These are phyloP conservation scores for Solanum chiquidenum DNA, from an alignment of 257 asterid species.

Conservation along the genomic window DNA sequence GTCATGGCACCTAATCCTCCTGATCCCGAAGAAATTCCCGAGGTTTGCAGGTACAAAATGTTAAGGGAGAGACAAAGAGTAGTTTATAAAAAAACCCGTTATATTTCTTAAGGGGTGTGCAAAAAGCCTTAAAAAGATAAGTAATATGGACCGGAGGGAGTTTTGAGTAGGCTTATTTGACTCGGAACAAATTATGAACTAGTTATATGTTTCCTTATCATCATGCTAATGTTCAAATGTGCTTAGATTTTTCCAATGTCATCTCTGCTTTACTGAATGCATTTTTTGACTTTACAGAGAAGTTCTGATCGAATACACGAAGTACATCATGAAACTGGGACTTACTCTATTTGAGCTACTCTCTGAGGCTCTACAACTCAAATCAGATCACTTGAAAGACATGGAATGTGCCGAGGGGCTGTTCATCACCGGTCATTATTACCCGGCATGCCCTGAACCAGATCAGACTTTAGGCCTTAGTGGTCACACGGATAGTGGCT, in stretches of 20 bases:
- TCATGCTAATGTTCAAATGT: background rate
- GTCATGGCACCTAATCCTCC: conserved; percentile 26
- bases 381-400: conserved; percentile 16
- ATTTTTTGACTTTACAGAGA: conserved; percentile 3
- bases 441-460: conserved; percentile 36
- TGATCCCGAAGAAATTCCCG: conserved; percentile 22
- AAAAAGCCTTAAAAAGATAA: background rate
- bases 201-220: background rate
- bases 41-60: conserved; percentile 27
- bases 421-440: conserved; percentile 10
- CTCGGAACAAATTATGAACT: background rate
- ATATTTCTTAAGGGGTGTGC: background rate
- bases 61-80: background rate
- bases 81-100: too few species aligned
- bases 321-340: conserved; percentile 20
- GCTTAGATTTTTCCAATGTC: background rate
- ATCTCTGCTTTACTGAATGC: background rate
- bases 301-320: conserved; percentile 21
- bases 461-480: conserved; percentile 25
- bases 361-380: conserved; percentile 28
- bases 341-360: conserved; percentile 16
- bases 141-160: background rate
- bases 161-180: background rate
- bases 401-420: conserved; percentile 22
- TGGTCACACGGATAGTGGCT: conserved; percentile 12